Conservation (phyloP, 2,329 filamentous ascomycete species). For the Aspergillus puulaauensis region DNA sequence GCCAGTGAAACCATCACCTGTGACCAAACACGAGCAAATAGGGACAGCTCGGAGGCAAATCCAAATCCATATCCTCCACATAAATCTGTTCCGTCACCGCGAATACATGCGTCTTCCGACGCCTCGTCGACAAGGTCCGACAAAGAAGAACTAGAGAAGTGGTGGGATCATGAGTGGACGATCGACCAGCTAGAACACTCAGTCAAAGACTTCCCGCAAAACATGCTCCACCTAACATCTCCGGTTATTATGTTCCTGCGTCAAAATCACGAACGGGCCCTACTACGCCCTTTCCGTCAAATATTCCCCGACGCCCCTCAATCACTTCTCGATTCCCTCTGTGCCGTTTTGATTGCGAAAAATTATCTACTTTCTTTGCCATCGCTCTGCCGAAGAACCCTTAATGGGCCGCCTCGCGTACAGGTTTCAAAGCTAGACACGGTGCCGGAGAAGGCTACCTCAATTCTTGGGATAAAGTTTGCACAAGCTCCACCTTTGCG, state of each 20-base stretch:
- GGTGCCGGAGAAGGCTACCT: constrained; percentile 34
- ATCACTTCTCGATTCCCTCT: constrained; percentile 36
- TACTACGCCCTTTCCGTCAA: constrained; percentile 35
- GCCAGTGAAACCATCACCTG: constrained; percentile 26
- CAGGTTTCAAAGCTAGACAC: constrained; percentile 28
- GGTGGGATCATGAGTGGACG: constrained; percentile 42
- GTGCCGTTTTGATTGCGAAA: constrained; percentile 37
- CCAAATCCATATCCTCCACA: constrained; percentile 21
- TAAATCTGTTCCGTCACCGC: constrained; percentile 16
- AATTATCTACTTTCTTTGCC: constrained; percentile 38
- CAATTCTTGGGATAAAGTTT: constrained; percentile 33
- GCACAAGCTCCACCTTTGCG: constrained; percentile 25
- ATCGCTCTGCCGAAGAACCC: constrained; percentile 23
- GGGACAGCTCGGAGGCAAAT: constrained; percentile 17
- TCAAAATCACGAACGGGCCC: constrained; percentile 35
- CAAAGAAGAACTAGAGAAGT: constrained; percentile 30
- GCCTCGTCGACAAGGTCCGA: constrained; percentile 25
- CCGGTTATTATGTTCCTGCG: constrained; percentile 41
- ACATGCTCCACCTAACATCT: constrained; percentile 38
- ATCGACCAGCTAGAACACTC: constrained; percentile 39
- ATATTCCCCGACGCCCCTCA: constrained; percentile 37
- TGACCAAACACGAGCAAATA: constrained; percentile 21
- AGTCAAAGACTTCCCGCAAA: constrained; percentile 35
- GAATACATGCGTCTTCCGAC: constrained; percentile 16
- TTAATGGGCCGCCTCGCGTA: constrained; percentile 18